Base-by-base conservation (phyloP, 2,329 filamentous ascomycete genomes). In the Diaporthe citrichinensis region DNA sequence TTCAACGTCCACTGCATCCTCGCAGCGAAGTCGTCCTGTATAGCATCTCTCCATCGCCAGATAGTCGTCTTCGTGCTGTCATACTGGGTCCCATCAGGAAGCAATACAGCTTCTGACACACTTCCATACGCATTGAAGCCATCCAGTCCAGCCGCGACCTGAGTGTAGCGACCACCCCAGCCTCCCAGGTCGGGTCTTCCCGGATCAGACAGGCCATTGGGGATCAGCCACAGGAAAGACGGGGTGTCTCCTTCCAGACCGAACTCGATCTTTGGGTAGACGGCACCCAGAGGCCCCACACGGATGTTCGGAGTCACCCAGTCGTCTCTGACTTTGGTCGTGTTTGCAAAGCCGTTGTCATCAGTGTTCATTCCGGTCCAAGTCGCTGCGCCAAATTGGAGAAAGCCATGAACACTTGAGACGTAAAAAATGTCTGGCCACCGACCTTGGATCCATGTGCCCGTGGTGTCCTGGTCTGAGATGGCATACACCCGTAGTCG, bases 1-100 rank as follows among this genome's bases (percentile, higher is more conserved):
- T 58, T 12, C 55, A 34, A 25, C 55, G 55, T 58, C 55, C 55
- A 58, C 55, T 58, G 55, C 55, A 58, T 58, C 55, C 55, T 23
- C 55, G 55, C 55, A 5, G 55, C 55, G 9, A 58, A 58, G 12
- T 58, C 55, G 20, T 58, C 55, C 4, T 58, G 55, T 8, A 58
- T 34, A 4, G 28, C 55, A 34, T 58, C 55, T 17, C 55, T 58
- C 55, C 28, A 58, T 28, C 55, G 55, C 55, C 55, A 58, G 28
- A 58, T 34, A 10, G 55, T 58, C 17, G 55, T 15, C 9, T 34
- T 2, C 7, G 34, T 58, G 17, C 55, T 58, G 12, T 58, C 55
- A 25, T 34, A 23, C 17, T 58, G 28, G 0, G 28, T 23, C 7
- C 55, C 55, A 31, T 57, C 53, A 20, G 28, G 25, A 9, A 57